These are phyloP conservation scores for Phaeoacremonium minimum DNA, from an alignment of 2,329 filamentous ascomycete species.

Conservation along the genomic window DNA sequence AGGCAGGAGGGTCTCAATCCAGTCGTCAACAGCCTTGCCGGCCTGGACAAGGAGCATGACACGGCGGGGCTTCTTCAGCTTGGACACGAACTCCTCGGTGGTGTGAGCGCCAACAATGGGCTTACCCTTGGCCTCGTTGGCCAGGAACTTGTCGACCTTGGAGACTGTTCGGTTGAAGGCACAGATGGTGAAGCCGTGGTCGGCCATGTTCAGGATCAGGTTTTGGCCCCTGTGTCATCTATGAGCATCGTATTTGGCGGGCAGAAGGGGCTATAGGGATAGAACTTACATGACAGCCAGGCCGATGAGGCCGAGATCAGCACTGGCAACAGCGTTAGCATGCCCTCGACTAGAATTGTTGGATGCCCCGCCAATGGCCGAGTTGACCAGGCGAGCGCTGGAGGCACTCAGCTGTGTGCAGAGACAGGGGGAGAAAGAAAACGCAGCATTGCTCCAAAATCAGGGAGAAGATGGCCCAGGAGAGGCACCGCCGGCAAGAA, in stretches of 20 bases:
- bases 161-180: slow-evolving; percentile 98
- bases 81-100: slow-evolving; percentile 89
- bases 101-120: slow-evolving; percentile 90
- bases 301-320: slow-evolving; percentile 90
- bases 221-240: slow-evolving; percentile 61
- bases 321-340: slow-evolving; percentile 61
- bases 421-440: slow-evolving; percentile 12
- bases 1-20: slow-evolving; percentile 91
- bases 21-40: slow-evolving; percentile 95
- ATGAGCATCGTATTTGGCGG: slow-evolving; percentile 7
- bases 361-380: slow-evolving; percentile 63
- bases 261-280: slow-evolving; percentile 2
- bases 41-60: slow-evolving; percentile 99
- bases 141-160: slow-evolving; percentile 94
- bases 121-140: slow-evolving; percentile 92
- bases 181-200: slow-evolving; percentile 92
- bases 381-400: slow-evolving; percentile 72
- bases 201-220: slow-evolving; percentile 84
- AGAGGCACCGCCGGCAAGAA: neutral
- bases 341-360: slow-evolving; percentile 30
- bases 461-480: too few species aligned
- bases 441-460: too few species aligned
- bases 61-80: slow-evolving; percentile 95
- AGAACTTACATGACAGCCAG: slow-evolving; percentile 76
- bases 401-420: slow-evolving; percentile 28